Evolutionary conservation across 768 basidiomycete species (phyloP).

Genomic region (Hypholoma fasciculare): DNA sequence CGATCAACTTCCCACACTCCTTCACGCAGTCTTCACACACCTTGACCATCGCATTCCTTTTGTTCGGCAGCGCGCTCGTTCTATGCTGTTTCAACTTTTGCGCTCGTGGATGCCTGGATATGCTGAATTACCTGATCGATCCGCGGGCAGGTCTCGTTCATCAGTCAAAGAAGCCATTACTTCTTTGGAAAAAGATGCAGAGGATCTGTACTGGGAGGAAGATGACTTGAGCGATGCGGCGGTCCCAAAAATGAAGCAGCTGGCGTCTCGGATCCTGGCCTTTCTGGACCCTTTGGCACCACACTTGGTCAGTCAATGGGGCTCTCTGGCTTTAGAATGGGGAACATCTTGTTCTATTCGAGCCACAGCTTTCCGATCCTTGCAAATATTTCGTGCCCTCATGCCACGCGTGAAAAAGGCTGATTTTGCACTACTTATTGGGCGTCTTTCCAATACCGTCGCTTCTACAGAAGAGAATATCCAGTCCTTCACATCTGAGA

Average conservation of each 20-base stretch:
- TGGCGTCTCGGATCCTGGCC: constrained; percentile 66
- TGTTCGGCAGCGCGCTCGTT: constrained; percentile 68
- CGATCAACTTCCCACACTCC: constrained; percentile 66
- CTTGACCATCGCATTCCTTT: constrained; percentile 75
- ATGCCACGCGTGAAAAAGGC: constrained; percentile 68
- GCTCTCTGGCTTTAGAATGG: constrained; percentile 78
- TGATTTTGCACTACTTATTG: constrained; percentile 78
- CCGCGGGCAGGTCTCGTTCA: constrained; percentile 43
- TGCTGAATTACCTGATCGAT: constrained; percentile 66
- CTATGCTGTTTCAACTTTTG: constrained; percentile 83
- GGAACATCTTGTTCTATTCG: constrained; percentile 87
- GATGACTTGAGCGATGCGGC: constrained; percentile 57
- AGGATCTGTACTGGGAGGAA: constrained; percentile 68
- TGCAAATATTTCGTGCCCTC: constrained; percentile 87
- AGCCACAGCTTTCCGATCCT: constrained; percentile 81
- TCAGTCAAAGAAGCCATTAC: constrained; percentile 51
- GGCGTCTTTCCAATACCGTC: constrained; percentile 82
- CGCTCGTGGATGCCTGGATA: constrained; percentile 82
- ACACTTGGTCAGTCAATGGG: constrained; percentile 74
- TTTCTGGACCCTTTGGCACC: constrained; percentile 72
- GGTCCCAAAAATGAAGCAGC: constrained; percentile 64
- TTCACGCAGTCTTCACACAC: constrained; percentile 81
- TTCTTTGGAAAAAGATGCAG: constrained; percentile 58
- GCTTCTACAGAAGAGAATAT: constrained; percentile 76
- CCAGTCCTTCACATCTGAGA: constrained; percentile 81